These are phyloP conservation scores for Coccomyxa subellipsoidea DNA, from an alignment of 163 green algal genomes.

Conservation along the genomic window DNA sequence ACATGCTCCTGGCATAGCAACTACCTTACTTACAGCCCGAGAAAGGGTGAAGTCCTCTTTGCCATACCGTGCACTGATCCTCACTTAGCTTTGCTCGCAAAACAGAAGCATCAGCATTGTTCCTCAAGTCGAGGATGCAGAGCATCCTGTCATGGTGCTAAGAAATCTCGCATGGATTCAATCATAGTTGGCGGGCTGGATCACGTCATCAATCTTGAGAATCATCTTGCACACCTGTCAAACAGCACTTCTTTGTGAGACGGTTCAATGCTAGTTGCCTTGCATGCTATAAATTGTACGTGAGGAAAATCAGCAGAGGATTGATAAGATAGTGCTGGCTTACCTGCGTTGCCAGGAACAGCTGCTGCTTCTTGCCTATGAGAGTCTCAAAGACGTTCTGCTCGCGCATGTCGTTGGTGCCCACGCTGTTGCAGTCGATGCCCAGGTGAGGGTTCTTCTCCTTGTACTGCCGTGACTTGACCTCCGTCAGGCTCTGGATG, in stretches of 20 bases:
- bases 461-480: constrained; percentile 64
- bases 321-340: not conserved
- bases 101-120: too few species aligned
- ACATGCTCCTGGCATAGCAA: too few species aligned
- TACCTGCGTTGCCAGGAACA: constrained; percentile 92
- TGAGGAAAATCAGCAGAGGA: too few species aligned
- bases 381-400: constrained; percentile 99
- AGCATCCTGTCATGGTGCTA: too few species aligned
- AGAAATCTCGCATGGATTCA: not conserved
- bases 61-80: too few species aligned
- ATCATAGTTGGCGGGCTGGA: constrained; percentile 43
- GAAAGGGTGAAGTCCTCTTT: too few species aligned
- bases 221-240: constrained; percentile 96
- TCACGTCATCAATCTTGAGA: constrained; percentile 99
- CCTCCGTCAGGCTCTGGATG: constrained; percentile 88
- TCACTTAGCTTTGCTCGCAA: too few species aligned
- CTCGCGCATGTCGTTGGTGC: constrained; percentile 96
- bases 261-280: too few species aligned
- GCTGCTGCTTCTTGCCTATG: constrained; percentile 96
- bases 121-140: too few species aligned
- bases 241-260: too few species aligned
- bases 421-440: constrained; percentile 96
- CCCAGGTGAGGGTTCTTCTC: constrained; percentile 90
- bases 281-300: too few species aligned
- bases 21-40: too few species aligned